Evolutionary conservation across 78 protist genomes (phyloP).

Genomic region (Dictyostelium discoideum): DNA sequence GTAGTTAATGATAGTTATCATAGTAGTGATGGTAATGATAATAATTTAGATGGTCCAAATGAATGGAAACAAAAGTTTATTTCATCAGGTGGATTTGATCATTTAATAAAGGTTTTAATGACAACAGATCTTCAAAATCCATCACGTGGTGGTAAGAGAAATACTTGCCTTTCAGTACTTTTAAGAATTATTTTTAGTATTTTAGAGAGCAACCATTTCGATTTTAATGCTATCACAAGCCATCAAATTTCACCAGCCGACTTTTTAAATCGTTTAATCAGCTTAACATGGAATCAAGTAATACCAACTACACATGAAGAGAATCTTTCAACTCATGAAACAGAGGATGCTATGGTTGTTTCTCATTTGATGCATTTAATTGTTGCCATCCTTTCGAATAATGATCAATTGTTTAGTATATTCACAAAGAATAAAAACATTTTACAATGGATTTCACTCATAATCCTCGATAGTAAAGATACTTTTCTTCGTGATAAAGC

Average conservation of each 20-base stretch:
- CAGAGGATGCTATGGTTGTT: conserved; percentile 63
- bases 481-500: conserved; percentile 30
- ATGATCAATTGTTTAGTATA: background rate
- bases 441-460: conserved; percentile 23
- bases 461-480: conserved; percentile 28
- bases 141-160: conserved; percentile 59
- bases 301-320: conserved; percentile 12
- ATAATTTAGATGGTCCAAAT: background rate
- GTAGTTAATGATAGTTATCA: background rate
- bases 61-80: conserved; percentile 56
- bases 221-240: background rate
- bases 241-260: background rate
- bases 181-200: conserved; percentile 34
- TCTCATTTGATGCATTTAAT: background rate
- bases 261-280: conserved; percentile 20
- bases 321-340: conserved; percentile 27
- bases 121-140: conserved; percentile 29
- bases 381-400: background rate
- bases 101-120: conserved; percentile 46
- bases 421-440: background rate
- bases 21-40: background rate
- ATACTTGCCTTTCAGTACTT: conserved; percentile 46
- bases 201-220: conserved; percentile 15
- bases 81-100: conserved; percentile 18
- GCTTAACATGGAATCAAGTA: conserved; percentile 55